Percentiles rank a stretch among this genome's conserved stretches.
phyloP scores from a whole-genome alignment of 345 rosid species.

The Microthlaspi erraticum region DNA sequence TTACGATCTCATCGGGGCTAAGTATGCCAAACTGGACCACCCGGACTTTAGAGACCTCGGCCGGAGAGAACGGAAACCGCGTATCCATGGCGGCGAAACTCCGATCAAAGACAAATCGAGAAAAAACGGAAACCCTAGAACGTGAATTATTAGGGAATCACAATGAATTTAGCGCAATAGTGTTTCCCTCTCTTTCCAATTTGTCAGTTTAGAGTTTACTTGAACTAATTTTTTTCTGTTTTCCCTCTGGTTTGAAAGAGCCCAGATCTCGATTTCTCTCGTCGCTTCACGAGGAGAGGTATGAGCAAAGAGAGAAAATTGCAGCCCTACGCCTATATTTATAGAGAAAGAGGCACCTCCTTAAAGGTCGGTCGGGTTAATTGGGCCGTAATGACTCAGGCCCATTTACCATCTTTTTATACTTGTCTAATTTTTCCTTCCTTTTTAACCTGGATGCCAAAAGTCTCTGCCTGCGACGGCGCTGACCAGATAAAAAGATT shows the following conservation, averaged over 20 bases:
- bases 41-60: slow-evolving; percentile 93
- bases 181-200: slow-evolving; percentile 37
- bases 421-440: not conserved
- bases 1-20: slow-evolving; percentile 97
- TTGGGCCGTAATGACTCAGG: slow-evolving; percentile 20
- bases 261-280: slow-evolving; percentile 43
- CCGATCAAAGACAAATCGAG: slow-evolving; percentile 38
- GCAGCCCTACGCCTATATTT: slow-evolving; percentile 41
- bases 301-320: not conserved
- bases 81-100: slow-evolving; percentile 55
- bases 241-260: slow-evolving; percentile 10
- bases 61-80: slow-evolving; percentile 86
- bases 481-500: not conserved
- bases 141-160: not conserved
- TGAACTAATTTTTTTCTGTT: slow-evolving; percentile 14
- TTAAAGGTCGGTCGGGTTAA: not conserved
- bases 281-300: slow-evolving; percentile 27
- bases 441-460: not conserved
- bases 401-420: not conserved
- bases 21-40: slow-evolving; percentile 91
- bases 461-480: not conserved
- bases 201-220: slow-evolving; percentile 38
- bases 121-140: slow-evolving; percentile 37
- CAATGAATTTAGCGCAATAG: not conserved
- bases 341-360: slow-evolving; percentile 27